phyloP scores from a whole-genome alignment of 805 yeast species.

The Kodamaea restingae region DNA sequence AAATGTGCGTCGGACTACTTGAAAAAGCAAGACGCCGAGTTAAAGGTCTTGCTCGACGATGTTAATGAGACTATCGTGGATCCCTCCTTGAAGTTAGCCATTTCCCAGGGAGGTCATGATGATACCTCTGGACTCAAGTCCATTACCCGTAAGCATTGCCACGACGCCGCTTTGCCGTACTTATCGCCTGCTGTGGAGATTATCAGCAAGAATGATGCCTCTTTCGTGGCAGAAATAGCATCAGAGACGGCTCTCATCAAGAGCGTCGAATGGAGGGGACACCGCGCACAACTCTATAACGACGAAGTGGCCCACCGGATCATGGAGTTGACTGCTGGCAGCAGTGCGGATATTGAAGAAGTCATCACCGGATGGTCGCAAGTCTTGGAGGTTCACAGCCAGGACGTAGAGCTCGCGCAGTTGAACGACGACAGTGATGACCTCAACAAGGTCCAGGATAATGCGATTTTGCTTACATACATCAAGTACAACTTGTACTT shows the following conservation, averaged over 20 bases:
- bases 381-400: constrained; percentile 55
- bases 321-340: constrained; percentile 26
- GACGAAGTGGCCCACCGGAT: constrained; percentile 67
- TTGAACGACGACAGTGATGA: constrained; percentile 39
- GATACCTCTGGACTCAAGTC: constrained; percentile 7
- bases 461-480: constrained; percentile 72
- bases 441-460: constrained; percentile 59
- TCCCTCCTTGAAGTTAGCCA: constrained; percentile 57
- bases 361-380: constrained; percentile 66
- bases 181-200: constrained; percentile 39
- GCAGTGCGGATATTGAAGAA: constrained; percentile 45
- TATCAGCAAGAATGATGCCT: constrained; percentile 34
- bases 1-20: constrained; percentile 58
- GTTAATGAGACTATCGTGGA: constrained; percentile 57
- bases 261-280: constrained; percentile 47
- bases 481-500: constrained; percentile 64
- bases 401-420: constrained; percentile 46
- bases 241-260: constrained; percentile 25
- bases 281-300: constrained; percentile 59
- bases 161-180: constrained; percentile 26
- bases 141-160: constrained; percentile 13
- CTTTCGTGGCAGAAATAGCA: constrained; percentile 32
- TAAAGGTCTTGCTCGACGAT: constrained; percentile 47
- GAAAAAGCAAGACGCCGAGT: constrained; percentile 14
- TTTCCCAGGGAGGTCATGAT: constrained; percentile 31